Evolutionary conservation across 2,329 filamentous ascomycete genomes (phyloP).

Genomic region (Cercospora janseana): DNA sequence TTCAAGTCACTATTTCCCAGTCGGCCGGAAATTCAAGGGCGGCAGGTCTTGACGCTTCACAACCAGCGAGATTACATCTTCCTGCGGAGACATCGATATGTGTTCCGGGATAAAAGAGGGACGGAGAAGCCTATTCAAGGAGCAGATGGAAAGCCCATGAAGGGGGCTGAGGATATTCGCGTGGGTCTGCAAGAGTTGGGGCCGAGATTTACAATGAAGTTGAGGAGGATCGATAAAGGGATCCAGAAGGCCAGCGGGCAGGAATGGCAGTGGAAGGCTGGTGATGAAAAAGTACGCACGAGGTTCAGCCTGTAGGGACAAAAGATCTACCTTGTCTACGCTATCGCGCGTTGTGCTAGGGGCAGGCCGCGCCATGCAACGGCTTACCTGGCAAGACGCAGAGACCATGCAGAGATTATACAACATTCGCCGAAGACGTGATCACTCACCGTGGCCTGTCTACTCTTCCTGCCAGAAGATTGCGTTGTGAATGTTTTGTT

Average conservation of each 20-base stretch:
- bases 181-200: slow-evolving; percentile 89
- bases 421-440: too few species aligned
- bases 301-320: slow-evolving; percentile 82
- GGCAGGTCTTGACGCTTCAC: slow-evolving; percentile 88
- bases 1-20: slow-evolving; percentile 79
- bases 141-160: slow-evolving; percentile 76
- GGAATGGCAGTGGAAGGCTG: slow-evolving; percentile 95
- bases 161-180: slow-evolving; percentile 80
- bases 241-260: slow-evolving; percentile 73
- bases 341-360: too few species aligned
- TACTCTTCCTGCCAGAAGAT: too few species aligned
- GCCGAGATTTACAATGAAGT: slow-evolving; percentile 78
- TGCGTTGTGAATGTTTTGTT: too few species aligned
- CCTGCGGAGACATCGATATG: slow-evolving; percentile 81
- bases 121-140: slow-evolving; percentile 84
- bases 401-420: too few species aligned
- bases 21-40: slow-evolving; percentile 76
- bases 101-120: slow-evolving; percentile 83
- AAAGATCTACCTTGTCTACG: too few species aligned
- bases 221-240: slow-evolving; percentile 86
- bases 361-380: too few species aligned
- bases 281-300: slow-evolving; percentile 91
- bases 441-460: too few species aligned
- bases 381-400: too few species aligned
- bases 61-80: slow-evolving; percentile 98